phyloP scores from a whole-genome alignment of 2,329 filamentous ascomycete genomes.

The Phyllosticta citrichinensis region DNA sequence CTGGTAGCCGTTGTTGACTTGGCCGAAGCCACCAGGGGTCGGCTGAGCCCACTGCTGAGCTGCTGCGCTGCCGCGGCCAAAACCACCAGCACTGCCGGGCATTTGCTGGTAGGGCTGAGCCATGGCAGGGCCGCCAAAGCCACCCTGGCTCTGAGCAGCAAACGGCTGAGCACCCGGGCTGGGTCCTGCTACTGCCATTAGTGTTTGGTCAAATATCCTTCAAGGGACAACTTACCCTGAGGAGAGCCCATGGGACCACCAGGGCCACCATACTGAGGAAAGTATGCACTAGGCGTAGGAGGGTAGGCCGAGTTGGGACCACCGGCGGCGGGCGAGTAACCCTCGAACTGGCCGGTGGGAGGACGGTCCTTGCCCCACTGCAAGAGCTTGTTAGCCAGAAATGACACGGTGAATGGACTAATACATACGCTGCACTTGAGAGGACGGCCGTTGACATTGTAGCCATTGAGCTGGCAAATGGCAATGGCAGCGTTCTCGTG shows the following conservation, averaged over 20 bases:
- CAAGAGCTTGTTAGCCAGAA: constrained; percentile 20
- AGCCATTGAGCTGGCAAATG: constrained; percentile 95
- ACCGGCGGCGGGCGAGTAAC: constrained; percentile 69
- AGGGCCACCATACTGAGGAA: constrained; percentile 84
- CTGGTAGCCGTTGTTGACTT: constrained; percentile 45
- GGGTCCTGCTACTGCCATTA: constrained; percentile 36
- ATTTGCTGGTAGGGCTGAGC: constrained; percentile 37
- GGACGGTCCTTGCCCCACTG: constrained; percentile 99
- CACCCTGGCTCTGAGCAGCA: constrained; percentile 34
- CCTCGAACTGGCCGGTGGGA: constrained; percentile 71
- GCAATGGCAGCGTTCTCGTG: constrained; percentile 98
- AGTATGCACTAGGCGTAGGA: constrained; percentile 71
- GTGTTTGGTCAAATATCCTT: constrained; percentile 14
- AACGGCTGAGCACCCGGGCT: constrained; percentile 56
- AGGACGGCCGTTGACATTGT: constrained; percentile 93
- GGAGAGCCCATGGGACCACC: constrained; percentile 48
- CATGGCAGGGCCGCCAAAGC: constrained; percentile 56
- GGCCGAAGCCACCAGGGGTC: constrained; percentile 35
- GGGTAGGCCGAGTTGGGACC: constrained; percentile 61
- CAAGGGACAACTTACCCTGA: constrained; percentile 37
- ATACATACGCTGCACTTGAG: constrained; percentile 93
- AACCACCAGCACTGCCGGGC: constrained; percentile 66
- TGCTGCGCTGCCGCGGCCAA: constrained; percentile 56
- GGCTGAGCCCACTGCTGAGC: constrained; percentile 46
- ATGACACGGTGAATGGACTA: constrained; percentile 12